Conservation (phyloP, 2,329 filamentous ascomycete species). For the Remersonia thermophila region DNA sequence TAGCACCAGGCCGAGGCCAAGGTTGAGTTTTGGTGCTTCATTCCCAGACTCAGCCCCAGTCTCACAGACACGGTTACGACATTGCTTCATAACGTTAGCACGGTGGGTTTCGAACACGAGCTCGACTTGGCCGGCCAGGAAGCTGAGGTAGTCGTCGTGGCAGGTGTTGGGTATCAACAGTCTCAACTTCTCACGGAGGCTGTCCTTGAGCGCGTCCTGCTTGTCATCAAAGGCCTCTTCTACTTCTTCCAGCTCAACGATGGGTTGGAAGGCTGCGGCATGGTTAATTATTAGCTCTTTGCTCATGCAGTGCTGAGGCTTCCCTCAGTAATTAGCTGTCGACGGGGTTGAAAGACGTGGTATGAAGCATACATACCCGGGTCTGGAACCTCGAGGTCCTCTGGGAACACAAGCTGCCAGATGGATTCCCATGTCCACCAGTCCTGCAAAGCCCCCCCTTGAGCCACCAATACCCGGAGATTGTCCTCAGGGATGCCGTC, state of each 20-base stretch:
- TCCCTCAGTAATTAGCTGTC: no score
- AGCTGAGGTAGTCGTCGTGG: slow-evolving; percentile 13
- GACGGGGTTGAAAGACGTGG: no score
- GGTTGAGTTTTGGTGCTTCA: not conserved
- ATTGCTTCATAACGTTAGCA: slow-evolving; percentile 13
- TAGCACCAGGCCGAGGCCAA: no score
- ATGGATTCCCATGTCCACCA: slow-evolving; percentile 12
- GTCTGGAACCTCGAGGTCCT: slow-evolving; percentile 8
- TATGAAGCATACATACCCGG: slow-evolving; percentile 8
- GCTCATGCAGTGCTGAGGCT: no score
- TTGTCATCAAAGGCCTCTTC: slow-evolving; percentile 14
- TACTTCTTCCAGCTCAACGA: slow-evolving; percentile 15
- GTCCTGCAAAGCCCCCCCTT: not conserved
- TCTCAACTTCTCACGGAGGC: slow-evolving; percentile 13
- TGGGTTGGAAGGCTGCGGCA: slow-evolving; percentile 11
- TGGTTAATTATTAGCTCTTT: not conserved
- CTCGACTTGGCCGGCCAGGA: slow-evolving; percentile 15
- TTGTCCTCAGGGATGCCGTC: slow-evolving; percentile 11
- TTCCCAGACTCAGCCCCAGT: not conserved
- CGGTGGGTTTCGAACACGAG: slow-evolving; percentile 16
- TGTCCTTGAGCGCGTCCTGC: slow-evolving; percentile 12
- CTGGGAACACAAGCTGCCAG: slow-evolving; percentile 13
- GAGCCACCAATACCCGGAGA: not conserved
- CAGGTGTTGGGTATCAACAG: slow-evolving; percentile 12
- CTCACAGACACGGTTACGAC: not conserved